Evolutionary conservation across 768 basidiomycete species (phyloP).

Genomic region (Russula brevipes): DNA sequence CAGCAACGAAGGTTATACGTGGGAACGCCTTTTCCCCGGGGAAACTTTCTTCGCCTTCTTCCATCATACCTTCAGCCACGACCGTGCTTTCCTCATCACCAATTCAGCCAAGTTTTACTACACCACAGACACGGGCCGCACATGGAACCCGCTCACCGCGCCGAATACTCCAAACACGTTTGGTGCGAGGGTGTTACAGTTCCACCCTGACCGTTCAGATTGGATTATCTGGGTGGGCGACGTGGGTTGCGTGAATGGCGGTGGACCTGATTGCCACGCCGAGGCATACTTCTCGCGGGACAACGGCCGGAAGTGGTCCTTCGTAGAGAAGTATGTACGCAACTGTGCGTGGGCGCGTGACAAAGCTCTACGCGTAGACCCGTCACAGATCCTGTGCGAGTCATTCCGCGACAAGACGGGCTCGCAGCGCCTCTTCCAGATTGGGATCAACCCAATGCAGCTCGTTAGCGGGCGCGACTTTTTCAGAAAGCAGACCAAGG

Average conservation of each 20-base stretch:
- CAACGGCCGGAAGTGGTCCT: conserved; percentile 71
- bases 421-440: conserved; percentile 54
- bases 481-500: conserved; percentile 61
- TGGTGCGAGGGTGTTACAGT: conserved; percentile 68
- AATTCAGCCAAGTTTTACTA: conserved; percentile 55
- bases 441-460: conserved; percentile 60
- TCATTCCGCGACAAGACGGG: conserved; percentile 78
- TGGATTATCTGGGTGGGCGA: conserved; percentile 87
- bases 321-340: conserved; percentile 79
- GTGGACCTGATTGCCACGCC: conserved; percentile 55
- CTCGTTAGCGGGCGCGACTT: conserved; percentile 73
- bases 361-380: conserved; percentile 69
- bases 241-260: conserved; percentile 48
- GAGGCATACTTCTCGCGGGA: conserved; percentile 70
- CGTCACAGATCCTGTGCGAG: conserved; percentile 89
- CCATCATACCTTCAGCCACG: conserved; percentile 72
- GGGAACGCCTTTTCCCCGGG: conserved; percentile 59
- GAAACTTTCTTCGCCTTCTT: conserved; percentile 77
- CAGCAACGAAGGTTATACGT: conserved; percentile 89
- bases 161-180: conserved; percentile 79
- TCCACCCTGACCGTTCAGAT: conserved; percentile 77
- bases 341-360: conserved; percentile 94
- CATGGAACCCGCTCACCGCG: conserved; percentile 55
- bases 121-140: conserved; percentile 76
- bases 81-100: conserved; percentile 91